A percentile compares a stretch with the other conserved stretches of the same genome.
Conservation (phyloP, 1,284 basidiomycete species). For the Heterobasidion parviporum region DNA sequence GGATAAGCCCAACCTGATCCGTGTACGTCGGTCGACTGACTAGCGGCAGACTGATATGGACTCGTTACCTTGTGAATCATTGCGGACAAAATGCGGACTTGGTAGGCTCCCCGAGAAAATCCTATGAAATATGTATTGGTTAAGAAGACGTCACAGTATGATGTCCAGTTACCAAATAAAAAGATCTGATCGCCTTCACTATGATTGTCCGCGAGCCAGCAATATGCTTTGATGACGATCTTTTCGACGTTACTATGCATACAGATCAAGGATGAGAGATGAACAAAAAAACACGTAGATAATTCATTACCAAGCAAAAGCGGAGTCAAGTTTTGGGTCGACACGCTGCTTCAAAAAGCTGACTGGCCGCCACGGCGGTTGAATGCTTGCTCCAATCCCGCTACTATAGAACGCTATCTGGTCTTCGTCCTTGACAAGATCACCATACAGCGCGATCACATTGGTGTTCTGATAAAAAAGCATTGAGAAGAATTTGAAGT, state of each 20-base stretch:
- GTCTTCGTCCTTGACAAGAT: no score
- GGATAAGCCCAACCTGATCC: constrained; percentile 23
- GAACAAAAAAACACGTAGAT: background rate
- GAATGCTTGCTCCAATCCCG: constrained; percentile 25
- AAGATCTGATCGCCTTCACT: constrained; percentile 30
- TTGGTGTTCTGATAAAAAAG: no score
- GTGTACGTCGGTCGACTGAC: background rate
- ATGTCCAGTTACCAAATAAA: constrained; percentile 26
- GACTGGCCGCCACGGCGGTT: constrained; percentile 16
- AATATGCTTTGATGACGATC: constrained; percentile 26
- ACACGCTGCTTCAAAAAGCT: constrained; percentile 14
- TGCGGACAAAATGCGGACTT: constrained; percentile 30
- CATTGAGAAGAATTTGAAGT: no score
- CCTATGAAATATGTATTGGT: constrained; percentile 18
- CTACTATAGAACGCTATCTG: constrained; percentile 19
- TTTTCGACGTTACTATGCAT: constrained; percentile 13
- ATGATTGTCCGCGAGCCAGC: constrained; percentile 31
- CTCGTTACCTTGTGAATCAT: constrained; percentile 30
- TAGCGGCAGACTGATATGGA: background rate
- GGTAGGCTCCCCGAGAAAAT: constrained; percentile 39
- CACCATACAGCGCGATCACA: no score
- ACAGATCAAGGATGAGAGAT: background rate
- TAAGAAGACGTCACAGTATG: background rate
- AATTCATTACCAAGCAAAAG: constrained; percentile 18
- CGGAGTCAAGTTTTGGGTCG: constrained; percentile 15